Conservation (phyloP, 2,329 filamentous ascomycete genomes). For the Penicillium sclerotiorum region DNA sequence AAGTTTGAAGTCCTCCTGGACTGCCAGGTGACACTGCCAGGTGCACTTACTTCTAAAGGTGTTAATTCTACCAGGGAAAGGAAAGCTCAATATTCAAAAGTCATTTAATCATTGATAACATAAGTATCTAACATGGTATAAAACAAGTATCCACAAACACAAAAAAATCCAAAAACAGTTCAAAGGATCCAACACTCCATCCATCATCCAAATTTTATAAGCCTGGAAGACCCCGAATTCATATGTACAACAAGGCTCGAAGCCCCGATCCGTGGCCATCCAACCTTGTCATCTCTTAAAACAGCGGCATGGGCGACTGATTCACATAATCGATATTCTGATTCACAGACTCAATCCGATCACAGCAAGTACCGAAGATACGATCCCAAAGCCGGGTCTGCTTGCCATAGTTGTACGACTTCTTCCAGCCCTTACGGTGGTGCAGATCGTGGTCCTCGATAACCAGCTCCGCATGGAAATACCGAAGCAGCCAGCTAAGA, state of each 20-base stretch:
- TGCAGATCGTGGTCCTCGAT: conserved; percentile 32
- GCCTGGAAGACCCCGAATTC: neutral
- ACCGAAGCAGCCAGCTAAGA: conserved; percentile 21
- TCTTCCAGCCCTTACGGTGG: conserved; percentile 32
- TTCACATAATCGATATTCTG: conserved; percentile 29
- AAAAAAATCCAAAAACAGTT: neutral
- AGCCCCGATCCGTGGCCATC: too few relatives aligned
- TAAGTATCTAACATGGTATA: conserved; percentile 3
- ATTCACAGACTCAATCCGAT: conserved; percentile 25
- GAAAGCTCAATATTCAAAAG: neutral
- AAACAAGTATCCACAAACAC: neutral
- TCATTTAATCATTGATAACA: conserved; percentile 5
- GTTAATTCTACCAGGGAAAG: too few relatives aligned
- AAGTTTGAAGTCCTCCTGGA: too few relatives aligned
- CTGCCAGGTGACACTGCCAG: too few relatives aligned
- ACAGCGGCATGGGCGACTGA: conserved; percentile 24
- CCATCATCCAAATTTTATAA: neutral
- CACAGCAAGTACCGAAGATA: conserved; percentile 28
- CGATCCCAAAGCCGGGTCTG: conserved; percentile 31
- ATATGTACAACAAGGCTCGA: neutral
- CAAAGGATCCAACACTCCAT: neutral
- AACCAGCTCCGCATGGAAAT: conserved; percentile 27
- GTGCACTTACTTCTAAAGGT: too few relatives aligned
- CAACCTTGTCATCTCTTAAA: conserved; percentile 8
- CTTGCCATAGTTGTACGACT: conserved; percentile 31